Evolutionary conservation across 352 stramenopile genomes (phyloP).

Genomic region (Pythium folliculosum): DNA sequence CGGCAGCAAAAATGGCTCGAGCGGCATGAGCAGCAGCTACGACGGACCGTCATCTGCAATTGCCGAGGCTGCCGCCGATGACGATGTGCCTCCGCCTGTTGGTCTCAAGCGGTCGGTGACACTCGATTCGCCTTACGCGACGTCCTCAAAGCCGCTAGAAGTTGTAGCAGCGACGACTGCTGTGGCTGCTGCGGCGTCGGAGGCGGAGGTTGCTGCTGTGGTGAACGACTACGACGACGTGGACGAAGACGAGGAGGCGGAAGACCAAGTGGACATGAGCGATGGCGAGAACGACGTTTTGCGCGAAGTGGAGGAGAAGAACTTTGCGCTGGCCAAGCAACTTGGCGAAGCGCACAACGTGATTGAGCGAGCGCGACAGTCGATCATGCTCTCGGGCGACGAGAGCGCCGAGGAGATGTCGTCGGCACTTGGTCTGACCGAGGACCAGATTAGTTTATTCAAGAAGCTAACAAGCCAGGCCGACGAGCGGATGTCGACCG

Average conservation of each 20-base stretch:
- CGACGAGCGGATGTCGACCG: slow-evolving; percentile 84
- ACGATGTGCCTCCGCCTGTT: slow-evolving; percentile 27
- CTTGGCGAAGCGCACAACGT: slow-evolving; percentile 83
- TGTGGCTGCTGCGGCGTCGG: slow-evolving; percentile 7
- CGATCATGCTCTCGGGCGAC: slow-evolving; percentile 82
- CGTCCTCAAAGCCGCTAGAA: slow-evolving; percentile 15
- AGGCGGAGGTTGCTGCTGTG: slow-evolving; percentile 5
- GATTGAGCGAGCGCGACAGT: slow-evolving; percentile 82
- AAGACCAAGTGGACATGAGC: slow-evolving; percentile 73
- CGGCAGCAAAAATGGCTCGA: slow-evolving; percentile 24
- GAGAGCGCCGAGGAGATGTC: slow-evolving; percentile 62
- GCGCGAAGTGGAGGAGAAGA: slow-evolving; percentile 80
- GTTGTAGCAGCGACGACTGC: background rate
- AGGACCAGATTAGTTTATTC: slow-evolving; percentile 91
- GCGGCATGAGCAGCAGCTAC: slow-evolving; percentile 28
- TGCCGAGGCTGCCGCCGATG: slow-evolving; percentile 18
- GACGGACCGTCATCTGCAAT: slow-evolving; percentile 32
- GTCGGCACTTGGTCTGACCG: slow-evolving; percentile 58
- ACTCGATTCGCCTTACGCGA: slow-evolving; percentile 21
- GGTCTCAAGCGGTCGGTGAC: slow-evolving; percentile 35
- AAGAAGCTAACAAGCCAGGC: slow-evolving; percentile 89
- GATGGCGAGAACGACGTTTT: slow-evolving; percentile 72
- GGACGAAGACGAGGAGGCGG: slow-evolving; percentile 78
- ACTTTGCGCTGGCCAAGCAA: slow-evolving; percentile 83
- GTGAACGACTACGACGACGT: slow-evolving; percentile 81